Evolutionary conservation across 192 early-diverging fungal genomes (phyloP).

Genomic region (Dissophora ornata): DNA sequence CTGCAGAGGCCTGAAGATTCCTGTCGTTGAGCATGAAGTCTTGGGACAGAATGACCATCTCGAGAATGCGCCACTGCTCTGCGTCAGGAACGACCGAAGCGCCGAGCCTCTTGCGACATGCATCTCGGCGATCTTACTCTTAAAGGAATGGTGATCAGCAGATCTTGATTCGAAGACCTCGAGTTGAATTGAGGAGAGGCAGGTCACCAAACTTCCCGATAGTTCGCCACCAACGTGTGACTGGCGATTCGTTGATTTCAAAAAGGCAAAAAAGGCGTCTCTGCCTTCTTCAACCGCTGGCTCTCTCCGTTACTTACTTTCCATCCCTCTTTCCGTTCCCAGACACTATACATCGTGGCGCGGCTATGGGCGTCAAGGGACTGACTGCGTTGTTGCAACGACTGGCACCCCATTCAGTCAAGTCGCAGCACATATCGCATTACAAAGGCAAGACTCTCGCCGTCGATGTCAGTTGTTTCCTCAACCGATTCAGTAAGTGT

Average conservation of each 20-base stretch:
- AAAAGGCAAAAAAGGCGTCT: too few species aligned
- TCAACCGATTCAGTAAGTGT: slow-evolving; percentile 64
- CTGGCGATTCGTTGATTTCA: neutral
- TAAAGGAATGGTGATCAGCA: neutral
- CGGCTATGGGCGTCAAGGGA: slow-evolving; percentile 66
- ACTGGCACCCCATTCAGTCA: slow-evolving; percentile 61
- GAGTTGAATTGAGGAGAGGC: neutral
- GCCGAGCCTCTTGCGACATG: slow-evolving; percentile 9
- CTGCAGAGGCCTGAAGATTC: slow-evolving; percentile 2
- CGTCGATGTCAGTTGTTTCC: slow-evolving; percentile 66
- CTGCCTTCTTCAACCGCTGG: too few species aligned
- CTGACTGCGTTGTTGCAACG: slow-evolving; percentile 64
- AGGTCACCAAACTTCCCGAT: too few species aligned
- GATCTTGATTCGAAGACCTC: too few species aligned
- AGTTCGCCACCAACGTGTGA: slow-evolving; percentile 3
- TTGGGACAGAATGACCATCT: slow-evolving; percentile 10
- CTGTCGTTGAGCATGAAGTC: neutral
- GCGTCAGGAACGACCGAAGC: neutral
- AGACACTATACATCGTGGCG: neutral
- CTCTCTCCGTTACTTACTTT: neutral
- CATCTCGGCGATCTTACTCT: slow-evolving; percentile 1
- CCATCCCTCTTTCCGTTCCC: neutral
- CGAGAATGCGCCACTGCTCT: neutral
- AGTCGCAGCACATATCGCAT: slow-evolving; percentile 38
- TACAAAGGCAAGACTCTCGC: slow-evolving; percentile 59